A percentile compares a stretch with the other conserved stretches of the same genome.
Conservation (phyloP, 495 filamentous ascomycete genomes). For the Pseudoneurospora amorphoporcata region DNA sequence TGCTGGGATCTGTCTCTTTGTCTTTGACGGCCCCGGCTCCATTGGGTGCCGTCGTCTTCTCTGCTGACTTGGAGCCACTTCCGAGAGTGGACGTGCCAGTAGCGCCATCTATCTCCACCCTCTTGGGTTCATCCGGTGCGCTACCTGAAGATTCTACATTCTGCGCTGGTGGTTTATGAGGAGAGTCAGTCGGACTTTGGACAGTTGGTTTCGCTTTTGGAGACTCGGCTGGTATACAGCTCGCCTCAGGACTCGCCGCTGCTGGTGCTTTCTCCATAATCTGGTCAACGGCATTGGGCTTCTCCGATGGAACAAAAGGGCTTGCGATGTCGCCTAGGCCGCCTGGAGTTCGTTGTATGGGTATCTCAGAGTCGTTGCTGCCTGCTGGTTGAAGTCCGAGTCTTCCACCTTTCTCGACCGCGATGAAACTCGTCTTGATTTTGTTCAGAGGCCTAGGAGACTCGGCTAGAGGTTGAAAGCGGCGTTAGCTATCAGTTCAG, state of each 20-base stretch:
- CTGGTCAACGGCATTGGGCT: conserved; percentile 20
- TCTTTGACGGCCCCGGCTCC: conserved; percentile 6
- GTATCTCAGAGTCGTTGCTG: conserved; percentile 32
- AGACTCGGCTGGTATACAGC: conserved; percentile 21
- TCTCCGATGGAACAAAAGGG: conserved; percentile 22
- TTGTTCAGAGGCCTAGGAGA: conserved; percentile 59
- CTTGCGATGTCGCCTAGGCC: conserved; percentile 25
- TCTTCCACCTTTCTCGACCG: conserved; percentile 55
- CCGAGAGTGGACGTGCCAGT: neutral
- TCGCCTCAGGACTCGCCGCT: conserved; percentile 23
- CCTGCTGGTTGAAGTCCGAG: conserved; percentile 33
- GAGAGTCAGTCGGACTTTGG: conserved; percentile 3
- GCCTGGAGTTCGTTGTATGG: conserved; percentile 25
- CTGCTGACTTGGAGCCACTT: conserved; percentile 1
- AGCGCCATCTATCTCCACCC: neutral
- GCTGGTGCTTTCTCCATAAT: conserved; percentile 17
- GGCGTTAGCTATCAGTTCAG: conserved; percentile 3
- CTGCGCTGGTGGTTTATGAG: conserved; percentile 3
- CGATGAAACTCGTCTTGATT: conserved; percentile 75
- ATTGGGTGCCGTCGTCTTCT: conserved; percentile 2
- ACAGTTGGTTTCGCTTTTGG: conserved; percentile 12
- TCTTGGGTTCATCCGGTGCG: neutral
- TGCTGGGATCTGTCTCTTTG: conserved; percentile 22
- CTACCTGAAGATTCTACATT: conserved; percentile 7
- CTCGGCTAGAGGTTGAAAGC: conserved; percentile 10